Base-by-base conservation (phyloP, 257 asterid genomes). In the Perilla frutescens region DNA sequence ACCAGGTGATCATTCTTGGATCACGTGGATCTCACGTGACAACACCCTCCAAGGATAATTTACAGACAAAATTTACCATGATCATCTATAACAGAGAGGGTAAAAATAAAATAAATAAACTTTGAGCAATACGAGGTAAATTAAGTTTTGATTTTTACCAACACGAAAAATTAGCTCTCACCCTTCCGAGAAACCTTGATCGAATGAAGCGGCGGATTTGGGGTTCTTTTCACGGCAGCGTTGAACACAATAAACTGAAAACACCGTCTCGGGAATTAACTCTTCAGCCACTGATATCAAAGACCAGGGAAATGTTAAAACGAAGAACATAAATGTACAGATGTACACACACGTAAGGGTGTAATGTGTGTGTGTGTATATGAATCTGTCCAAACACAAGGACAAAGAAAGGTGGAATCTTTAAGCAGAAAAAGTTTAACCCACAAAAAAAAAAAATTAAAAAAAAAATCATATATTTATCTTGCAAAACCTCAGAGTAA, bases 21-120 rank as follows among this genome's bases (percentile, higher is more conserved):
- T 50, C 82, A 76, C 80, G 58, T 60, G 77, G 73, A 60, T 10
- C 58, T 73, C 88, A 85, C 76, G 84, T 80, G 89, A 79, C 70
- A 44, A 32, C 31, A 36, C 60, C 56, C 29, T 6, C 53, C n/a
- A 40, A 51, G 55, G 50, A 60, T 64, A 12, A 47, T 2, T 47
- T 62, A 70, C 36, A 62, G 36, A 61, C 59, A 71, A 9, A 56
- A 64, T 44, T 54, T 62, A 34, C 50, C 49, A 36, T 71, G 40
- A 37, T 43, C 66, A 4, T 61, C 62, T 36, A 61, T 34, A 37
- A 3, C 5, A 51, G 51, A 4, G 58, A 41, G 14, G 50, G 10
- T 34, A 34, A 34, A 44, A 45, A 61, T 48, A 13, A 50, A 20
- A 43, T 13, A 53, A 6, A 37, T 31, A 62, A 34, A 58, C 57